Evolutionary conservation across 495 filamentous ascomycete genomes (phyloP).

Genomic region (Amorphotheca resinae): DNA sequence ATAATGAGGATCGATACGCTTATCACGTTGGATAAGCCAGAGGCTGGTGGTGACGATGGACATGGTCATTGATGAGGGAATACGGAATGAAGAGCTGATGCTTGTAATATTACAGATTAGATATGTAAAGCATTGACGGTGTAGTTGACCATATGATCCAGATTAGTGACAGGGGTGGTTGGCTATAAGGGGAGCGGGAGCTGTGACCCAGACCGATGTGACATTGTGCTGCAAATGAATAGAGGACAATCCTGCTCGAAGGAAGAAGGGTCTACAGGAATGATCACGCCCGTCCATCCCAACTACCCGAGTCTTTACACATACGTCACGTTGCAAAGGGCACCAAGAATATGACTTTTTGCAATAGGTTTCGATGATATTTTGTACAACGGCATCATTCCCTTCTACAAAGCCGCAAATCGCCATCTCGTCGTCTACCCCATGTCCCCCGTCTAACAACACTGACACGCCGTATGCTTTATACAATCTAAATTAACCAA

Average conservation of each 20-base stretch:
- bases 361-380: slow-evolving; percentile 11
- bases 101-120: slow-evolving; percentile 20
- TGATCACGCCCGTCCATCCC: neutral
- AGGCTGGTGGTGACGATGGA: slow-evolving; percentile 59
- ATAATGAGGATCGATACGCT: slow-evolving; percentile 99
- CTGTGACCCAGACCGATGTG: no score
- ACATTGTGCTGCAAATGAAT: no score
- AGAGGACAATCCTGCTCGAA: no score
- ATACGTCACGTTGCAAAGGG: neutral
- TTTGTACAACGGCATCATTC: slow-evolving; percentile 21
- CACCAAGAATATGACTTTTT: no score
- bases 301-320: neutral
- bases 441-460: slow-evolving; percentile 5
- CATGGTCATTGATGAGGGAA: slow-evolving; percentile 44
- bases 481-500: slow-evolving; percentile 46
- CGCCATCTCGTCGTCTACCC: slow-evolving; percentile 5
- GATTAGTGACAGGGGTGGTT: no score
- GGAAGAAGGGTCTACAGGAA: no score
- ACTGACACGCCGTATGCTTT: slow-evolving; percentile 5
- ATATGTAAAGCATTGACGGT: slow-evolving; percentile 17
- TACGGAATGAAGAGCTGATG: slow-evolving; percentile 7
- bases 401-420: slow-evolving; percentile 14
- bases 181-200: no score
- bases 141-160: neutral
- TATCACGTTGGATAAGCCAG: slow-evolving; percentile 94